A percentile compares a stretch with the other conserved stretches of the same genome.
Evolutionary conservation across 2,329 filamentous ascomycete genomes (phyloP).

Genomic region (Cladophialophora yegresii): DNA sequence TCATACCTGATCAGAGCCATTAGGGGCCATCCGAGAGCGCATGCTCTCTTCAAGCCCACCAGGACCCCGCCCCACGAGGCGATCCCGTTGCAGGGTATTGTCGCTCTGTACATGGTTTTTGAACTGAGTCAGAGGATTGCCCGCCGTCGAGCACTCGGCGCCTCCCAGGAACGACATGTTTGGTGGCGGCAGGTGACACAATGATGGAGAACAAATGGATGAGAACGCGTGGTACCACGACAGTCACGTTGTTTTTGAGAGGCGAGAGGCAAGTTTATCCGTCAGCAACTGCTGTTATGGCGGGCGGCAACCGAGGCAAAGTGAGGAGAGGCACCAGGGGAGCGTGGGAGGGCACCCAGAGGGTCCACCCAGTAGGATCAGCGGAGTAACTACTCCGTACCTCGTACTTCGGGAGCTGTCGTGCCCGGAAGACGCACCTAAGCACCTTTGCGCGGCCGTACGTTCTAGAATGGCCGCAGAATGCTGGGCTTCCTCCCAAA

Average conservation of each 20-base stretch:
- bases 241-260: constrained; percentile 9
- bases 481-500: too few relatives aligned
- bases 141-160: constrained; percentile 93
- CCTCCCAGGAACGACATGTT: constrained; percentile 94
- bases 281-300: constrained; percentile 5
- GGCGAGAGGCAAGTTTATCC: background rate
- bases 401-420: background rate
- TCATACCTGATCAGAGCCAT: constrained; percentile 70
- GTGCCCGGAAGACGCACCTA: background rate
- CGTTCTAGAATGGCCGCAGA: background rate
- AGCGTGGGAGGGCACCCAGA: too few relatives aligned
- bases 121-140: constrained; percentile 95
- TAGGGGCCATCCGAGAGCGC: constrained; percentile 68
- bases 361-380: too few relatives aligned
- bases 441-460: background rate
- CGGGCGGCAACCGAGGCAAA: constrained; percentile 3
- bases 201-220: background rate
- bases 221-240: background rate
- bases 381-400: too few relatives aligned
- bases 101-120: constrained; percentile 97
- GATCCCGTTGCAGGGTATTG: constrained; percentile 88
- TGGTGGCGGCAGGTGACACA: constrained; percentile 10
- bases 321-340: background rate
- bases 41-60: constrained; percentile 73
- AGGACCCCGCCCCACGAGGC: constrained; percentile 74